Evolutionary conservation across 2,329 filamentous ascomycete species (phyloP).

Genomic region (Ceratocystis eucalypticola): DNA sequence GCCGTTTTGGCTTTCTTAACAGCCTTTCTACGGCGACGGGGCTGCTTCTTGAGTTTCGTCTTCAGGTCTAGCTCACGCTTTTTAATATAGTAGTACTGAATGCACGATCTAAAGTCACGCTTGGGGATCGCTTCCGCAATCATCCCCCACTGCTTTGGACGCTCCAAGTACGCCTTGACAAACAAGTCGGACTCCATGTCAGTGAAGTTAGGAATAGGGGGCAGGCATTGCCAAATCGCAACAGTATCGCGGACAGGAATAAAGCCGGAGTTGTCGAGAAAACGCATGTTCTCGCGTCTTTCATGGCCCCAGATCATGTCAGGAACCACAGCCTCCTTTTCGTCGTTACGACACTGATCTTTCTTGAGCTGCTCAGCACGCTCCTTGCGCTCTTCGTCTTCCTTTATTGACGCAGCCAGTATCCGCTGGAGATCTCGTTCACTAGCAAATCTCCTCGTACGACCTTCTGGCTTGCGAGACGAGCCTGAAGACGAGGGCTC

Average conservation of each 20-base stretch:
- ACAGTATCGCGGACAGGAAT: slow-evolving; percentile 54
- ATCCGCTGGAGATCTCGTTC: slow-evolving; percentile 62
- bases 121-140: slow-evolving; percentile 54
- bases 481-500: slow-evolving; percentile 23
- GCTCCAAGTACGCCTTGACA: slow-evolving; percentile 60
- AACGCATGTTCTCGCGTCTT: slow-evolving; percentile 45
- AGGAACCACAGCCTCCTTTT: slow-evolving; percentile 64
- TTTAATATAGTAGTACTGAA: slow-evolving; percentile 75
- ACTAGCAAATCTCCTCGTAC: slow-evolving; percentile 47
- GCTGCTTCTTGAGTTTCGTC: slow-evolving; percentile 56
- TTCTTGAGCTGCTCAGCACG: slow-evolving; percentile 50
- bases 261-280: slow-evolving; percentile 51
- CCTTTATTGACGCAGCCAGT: slow-evolving; percentile 55
- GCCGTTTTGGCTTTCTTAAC: slow-evolving; percentile 46
- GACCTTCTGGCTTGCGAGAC: slow-evolving; percentile 40
- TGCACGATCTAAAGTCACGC: slow-evolving; percentile 64
- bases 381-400: slow-evolving; percentile 57
- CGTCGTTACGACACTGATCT: slow-evolving; percentile 52
- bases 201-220: slow-evolving; percentile 61
- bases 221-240: slow-evolving; percentile 56
- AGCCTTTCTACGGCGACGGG: slow-evolving; percentile 44
- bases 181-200: slow-evolving; percentile 56
- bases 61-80: slow-evolving; percentile 65
- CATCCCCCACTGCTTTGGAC: slow-evolving; percentile 70
- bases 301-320: slow-evolving; percentile 52